Conservation (phyloP, 805 yeast species). For the Zygosaccharomyces bailii region DNA sequence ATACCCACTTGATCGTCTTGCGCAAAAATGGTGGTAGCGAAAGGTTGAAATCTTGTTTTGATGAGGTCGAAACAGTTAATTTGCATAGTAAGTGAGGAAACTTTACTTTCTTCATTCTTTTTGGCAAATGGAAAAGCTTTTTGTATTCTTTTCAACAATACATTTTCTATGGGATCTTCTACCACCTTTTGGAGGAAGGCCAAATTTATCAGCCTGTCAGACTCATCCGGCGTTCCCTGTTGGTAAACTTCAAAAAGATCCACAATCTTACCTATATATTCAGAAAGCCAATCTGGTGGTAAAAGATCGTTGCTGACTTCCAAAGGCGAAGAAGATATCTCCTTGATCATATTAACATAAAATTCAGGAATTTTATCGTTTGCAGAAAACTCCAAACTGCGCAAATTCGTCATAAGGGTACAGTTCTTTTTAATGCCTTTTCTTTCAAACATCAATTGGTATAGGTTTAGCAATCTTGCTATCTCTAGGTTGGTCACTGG, state of each 20-base stretch:
- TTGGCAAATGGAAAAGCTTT: slow-evolving; percentile 32
- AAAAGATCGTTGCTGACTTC: slow-evolving; percentile 51
- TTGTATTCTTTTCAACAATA: slow-evolving; percentile 30
- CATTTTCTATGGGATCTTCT: slow-evolving; percentile 38
- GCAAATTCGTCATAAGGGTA: slow-evolving; percentile 22
- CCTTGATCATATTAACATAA: slow-evolving; percentile 24
- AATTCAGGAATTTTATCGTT: slow-evolving; percentile 23
- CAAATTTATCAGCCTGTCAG: slow-evolving; percentile 37
- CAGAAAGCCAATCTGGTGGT: slow-evolving; percentile 81
- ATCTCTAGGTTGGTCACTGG: slow-evolving; percentile 55
- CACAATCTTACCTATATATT: slow-evolving; percentile 46
- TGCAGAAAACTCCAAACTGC: slow-evolving; percentile 19
- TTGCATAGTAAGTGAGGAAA: slow-evolving; percentile 40
- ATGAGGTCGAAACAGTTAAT: slow-evolving; percentile 62
- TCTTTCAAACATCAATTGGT: slow-evolving; percentile 58
- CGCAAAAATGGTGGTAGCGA: slow-evolving; percentile 35
- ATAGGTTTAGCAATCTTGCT: slow-evolving; percentile 61
- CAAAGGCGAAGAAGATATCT: slow-evolving; percentile 34
- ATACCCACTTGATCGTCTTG: slow-evolving; percentile 29
- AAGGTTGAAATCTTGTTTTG: slow-evolving; percentile 48
- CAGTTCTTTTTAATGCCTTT: slow-evolving; percentile 37
- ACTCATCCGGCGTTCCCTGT: slow-evolving; percentile 33
- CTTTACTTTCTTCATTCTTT: slow-evolving; percentile 26
- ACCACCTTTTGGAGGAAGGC: slow-evolving; percentile 43
- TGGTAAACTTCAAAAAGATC: slow-evolving; percentile 59